Evolutionary conservation across 495 filamentous ascomycete genomes (phyloP), one percentile per base, ranked within the genome.

Genomic region (Daldinia loculata): DNA sequence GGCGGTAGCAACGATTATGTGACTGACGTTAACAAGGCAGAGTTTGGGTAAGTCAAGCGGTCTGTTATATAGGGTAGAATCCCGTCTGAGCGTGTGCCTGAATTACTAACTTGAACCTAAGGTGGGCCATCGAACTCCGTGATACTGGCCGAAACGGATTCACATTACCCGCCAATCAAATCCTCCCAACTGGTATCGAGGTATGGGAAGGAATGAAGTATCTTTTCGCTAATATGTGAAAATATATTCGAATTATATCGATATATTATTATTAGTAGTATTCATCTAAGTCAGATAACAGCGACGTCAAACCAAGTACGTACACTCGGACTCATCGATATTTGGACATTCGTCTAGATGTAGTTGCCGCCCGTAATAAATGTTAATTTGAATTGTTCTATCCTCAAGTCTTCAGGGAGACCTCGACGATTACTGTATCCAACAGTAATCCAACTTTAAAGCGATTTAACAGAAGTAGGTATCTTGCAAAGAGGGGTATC

Each of bases 1-100:
- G 89, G 89, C 2, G 76, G 76, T 59, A 84, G 80, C 38, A 82
- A 84, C 22, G 88, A 91, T 71, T 90, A 89, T 50, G 76, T 85
- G 11, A 80, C 81, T 22, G 85, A 86, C 41, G 80, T 87, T 0
- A 79, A 76, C 17, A 75, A 78, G 36, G 82, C 85, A 19, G 83
- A 87, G 59, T 88, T 82, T 29, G 80, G 70, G 75, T 77, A 34
- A 76, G 75, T 74, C 14, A 41, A 41, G 6, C 22, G 14, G 22
- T 17, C 19, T 48, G 12, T 2, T 8, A 14, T 19, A 36, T 27
- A 17, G 7, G 15, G 12, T 22, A 15, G 6, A 24, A 57, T 30
- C 27, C 2, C 12, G 8, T 12, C 7, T 6, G n/a, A 29, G 11
- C 11, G 12, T 36, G 34, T 36, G 5, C 11, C 11, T 36, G 12